These are phyloP conservation scores for Xylariaceae sp. DNA, from an alignment of 2,329 filamentous ascomycete species.

Conservation along the genomic window DNA sequence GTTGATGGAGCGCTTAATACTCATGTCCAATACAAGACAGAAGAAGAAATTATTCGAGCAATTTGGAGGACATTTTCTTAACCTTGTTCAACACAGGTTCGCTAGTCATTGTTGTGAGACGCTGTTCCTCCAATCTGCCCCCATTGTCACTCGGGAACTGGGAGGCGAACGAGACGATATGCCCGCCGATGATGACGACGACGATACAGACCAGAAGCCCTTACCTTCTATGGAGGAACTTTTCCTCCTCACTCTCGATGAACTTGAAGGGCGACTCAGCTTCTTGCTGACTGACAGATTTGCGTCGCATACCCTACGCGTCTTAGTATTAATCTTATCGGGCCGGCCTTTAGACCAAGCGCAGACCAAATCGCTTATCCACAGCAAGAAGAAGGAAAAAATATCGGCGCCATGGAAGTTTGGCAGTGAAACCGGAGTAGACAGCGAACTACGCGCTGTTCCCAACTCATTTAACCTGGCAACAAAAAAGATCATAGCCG, in stretches of 20 bases:
- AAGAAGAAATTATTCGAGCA: slow-evolving; percentile 82
- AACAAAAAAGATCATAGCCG: slow-evolving; percentile 73
- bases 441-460: slow-evolving; percentile 50
- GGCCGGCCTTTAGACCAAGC: slow-evolving; percentile 71
- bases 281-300: slow-evolving; percentile 82
- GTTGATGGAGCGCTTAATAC: slow-evolving; percentile 84
- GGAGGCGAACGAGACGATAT: slow-evolving; percentile 43
- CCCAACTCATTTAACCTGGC: slow-evolving; percentile 73
- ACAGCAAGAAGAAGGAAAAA: slow-evolving; percentile 89
- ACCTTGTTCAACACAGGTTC: slow-evolving; percentile 90
- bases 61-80: slow-evolving; percentile 80
- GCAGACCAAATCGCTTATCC: slow-evolving; percentile 66
- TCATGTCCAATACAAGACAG: slow-evolving; percentile 70
- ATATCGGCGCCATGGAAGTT: slow-evolving; percentile 57
- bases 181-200: slow-evolving; percentile 36
- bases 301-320: slow-evolving; percentile 83
- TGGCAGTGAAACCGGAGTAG: slow-evolving; percentile 43
- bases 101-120: slow-evolving; percentile 96
- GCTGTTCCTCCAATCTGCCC: slow-evolving; percentile 77
- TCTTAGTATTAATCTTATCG: slow-evolving; percentile 78
- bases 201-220: slow-evolving; percentile 42
- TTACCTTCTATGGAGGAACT: slow-evolving; percentile 72
- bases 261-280: slow-evolving; percentile 78
- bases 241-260: slow-evolving; percentile 76
- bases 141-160: slow-evolving; percentile 70